Conservation (phyloP, 371 early-diverging fungal genomes). For the Apophysomyces elegans region DNA sequence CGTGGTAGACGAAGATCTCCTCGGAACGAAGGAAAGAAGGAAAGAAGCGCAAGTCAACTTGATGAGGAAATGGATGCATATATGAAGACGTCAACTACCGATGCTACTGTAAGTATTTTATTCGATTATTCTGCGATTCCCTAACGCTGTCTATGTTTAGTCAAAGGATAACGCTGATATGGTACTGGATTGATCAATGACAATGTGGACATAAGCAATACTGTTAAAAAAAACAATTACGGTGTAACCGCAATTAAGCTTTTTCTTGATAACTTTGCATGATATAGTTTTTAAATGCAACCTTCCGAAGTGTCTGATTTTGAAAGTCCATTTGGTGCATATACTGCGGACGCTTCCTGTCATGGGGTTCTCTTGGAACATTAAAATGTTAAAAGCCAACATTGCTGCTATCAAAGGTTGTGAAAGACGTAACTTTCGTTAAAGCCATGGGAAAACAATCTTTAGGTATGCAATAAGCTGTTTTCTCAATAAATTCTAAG, state of each 20-base stretch:
- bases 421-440: not conserved
- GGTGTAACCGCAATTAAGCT: slow-evolving; percentile 10
- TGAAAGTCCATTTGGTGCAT: slow-evolving; percentile 8
- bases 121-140: not conserved
- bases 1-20: slow-evolving; percentile 15
- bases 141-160: not conserved
- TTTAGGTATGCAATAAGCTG: no score
- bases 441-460: no score
- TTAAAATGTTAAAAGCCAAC: not conserved
- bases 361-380: not conserved
- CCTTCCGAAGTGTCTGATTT: slow-evolving; percentile 8
- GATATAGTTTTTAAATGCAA: slow-evolving; percentile 6
- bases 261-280: slow-evolving; percentile 5
- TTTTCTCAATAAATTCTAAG: no score
- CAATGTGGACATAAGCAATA: slow-evolving; percentile 1
- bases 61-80: slow-evolving; percentile 54
- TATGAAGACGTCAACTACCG: slow-evolving; percentile 28
- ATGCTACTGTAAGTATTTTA: not conserved
- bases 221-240: slow-evolving; percentile 1
- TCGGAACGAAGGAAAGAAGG: slow-evolving; percentile 19
- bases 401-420: slow-evolving; percentile 1
- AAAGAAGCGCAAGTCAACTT: slow-evolving; percentile 32
- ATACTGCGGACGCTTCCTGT: slow-evolving; percentile 2
- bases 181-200: slow-evolving; percentile 1
- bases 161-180: not conserved